Conservation (phyloP, 2,329 filamentous ascomycete species). For the Colletotrichum noveboracense region DNA sequence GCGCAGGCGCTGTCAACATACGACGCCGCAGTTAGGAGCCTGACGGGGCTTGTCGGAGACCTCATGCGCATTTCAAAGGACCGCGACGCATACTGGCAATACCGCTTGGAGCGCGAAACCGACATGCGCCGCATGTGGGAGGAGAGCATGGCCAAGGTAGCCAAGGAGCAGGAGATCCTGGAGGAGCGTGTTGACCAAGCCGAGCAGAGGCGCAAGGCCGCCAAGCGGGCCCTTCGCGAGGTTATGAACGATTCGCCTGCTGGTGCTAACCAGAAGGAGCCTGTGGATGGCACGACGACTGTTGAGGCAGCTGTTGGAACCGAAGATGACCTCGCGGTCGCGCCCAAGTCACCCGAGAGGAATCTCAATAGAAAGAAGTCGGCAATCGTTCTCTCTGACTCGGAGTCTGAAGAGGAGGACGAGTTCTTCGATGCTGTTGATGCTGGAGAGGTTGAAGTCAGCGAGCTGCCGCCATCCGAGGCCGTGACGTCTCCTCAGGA, state of each 20-base stretch:
- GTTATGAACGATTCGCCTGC: conserved; percentile 58
- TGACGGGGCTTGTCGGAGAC: conserved; percentile 85
- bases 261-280: conserved; percentile 32
- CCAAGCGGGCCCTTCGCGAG: conserved; percentile 88
- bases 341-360: conserved; percentile 43
- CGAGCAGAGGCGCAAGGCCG: conserved; percentile 86
- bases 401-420: conserved; percentile 77
- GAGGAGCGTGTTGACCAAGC: conserved; percentile 88
- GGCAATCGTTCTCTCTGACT: conserved; percentile 77
- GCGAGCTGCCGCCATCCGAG: conserved; percentile 60
- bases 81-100: conserved; percentile 96
- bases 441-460: conserved; percentile 85
- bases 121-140: conserved; percentile 97
- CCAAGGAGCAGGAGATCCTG: conserved; percentile 89
- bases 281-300: conserved; percentile 32
- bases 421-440: conserved; percentile 99
- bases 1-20: conserved; percentile 83
- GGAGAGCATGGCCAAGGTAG: conserved; percentile 98
- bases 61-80: conserved; percentile 91
- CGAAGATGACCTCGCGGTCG: conserved; percentile 20
- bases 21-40: conserved; percentile 85
- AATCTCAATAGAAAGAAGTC: conserved; percentile 64
- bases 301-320: conserved; percentile 31
- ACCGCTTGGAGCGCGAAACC: conserved; percentile 87
- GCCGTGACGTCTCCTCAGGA: conserved; percentile 33